Percentiles rank a stretch among this genome's conserved stretches.
These are phyloP conservation scores for Afroboletus lepidellus DNA, from an alignment of 1,284 basidiomycete species.

Conservation along the genomic window DNA sequence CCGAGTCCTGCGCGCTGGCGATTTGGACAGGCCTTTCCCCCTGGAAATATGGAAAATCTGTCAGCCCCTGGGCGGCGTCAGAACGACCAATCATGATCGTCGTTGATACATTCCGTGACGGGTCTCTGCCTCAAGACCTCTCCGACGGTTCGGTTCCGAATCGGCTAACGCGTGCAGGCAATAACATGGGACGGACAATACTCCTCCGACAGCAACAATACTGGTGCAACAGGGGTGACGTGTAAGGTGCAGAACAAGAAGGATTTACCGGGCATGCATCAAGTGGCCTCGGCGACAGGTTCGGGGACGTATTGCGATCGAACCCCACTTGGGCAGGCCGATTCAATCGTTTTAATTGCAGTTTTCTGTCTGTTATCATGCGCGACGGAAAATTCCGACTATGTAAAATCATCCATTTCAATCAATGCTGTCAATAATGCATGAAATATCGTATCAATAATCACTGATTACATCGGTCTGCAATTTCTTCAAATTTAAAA, in stretches of 20 bases:
- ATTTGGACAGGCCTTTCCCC: not conserved
- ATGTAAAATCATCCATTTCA: not conserved
- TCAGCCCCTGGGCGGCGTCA: not conserved
- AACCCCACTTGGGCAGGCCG: not conserved
- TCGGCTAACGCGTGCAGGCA: not conserved
- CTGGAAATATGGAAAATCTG: not conserved
- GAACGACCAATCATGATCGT: not conserved
- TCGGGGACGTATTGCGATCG: not conserved
- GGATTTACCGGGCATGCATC: not conserved
- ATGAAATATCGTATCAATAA: slow-evolving; percentile 5
- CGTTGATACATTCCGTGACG: not conserved
- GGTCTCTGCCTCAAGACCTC: not conserved
- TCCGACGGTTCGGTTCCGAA: not conserved
- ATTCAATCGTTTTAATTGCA: not conserved
- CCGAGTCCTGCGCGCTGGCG: not conserved
- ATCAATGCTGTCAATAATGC: not conserved
- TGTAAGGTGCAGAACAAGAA: not conserved
- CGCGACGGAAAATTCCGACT: no score
- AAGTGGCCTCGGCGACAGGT: not conserved
- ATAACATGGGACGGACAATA: no score
- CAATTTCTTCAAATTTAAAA: not conserved
- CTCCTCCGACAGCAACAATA: not conserved
- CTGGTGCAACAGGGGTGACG: not conserved
- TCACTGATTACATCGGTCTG: slow-evolving; percentile 3
- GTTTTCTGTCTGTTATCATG: no score